These are phyloP conservation scores for Dactylellina haptotyla DNA, from an alignment of 2,329 filamentous ascomycete species.

Conservation along the genomic window DNA sequence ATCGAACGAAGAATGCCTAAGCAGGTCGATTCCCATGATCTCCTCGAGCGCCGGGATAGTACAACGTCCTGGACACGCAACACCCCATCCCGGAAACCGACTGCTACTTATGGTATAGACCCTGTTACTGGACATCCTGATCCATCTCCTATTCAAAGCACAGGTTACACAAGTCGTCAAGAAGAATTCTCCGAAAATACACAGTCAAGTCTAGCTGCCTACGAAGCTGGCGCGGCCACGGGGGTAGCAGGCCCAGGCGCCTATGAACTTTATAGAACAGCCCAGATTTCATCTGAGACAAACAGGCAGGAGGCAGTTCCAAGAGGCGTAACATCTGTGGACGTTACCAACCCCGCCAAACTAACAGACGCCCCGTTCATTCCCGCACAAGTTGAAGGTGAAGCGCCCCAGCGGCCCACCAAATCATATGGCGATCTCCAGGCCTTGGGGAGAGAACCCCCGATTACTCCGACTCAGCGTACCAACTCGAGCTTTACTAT, in stretches of 20 bases:
- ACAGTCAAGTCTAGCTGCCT: slow-evolving; percentile 32
- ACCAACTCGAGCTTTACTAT: slow-evolving; percentile 65
- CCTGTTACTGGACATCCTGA: slow-evolving; percentile 56
- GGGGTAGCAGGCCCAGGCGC: slow-evolving; percentile 52
- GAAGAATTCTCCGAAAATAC: slow-evolving; percentile 5
- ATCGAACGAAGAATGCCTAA: slow-evolving; percentile 56
- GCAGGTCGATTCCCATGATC: slow-evolving; percentile 15
- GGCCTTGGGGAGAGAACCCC: slow-evolving; percentile 25
- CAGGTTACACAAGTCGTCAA: slow-evolving; percentile 4
- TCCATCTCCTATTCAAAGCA: slow-evolving; percentile 18
- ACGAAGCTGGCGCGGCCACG: slow-evolving; percentile 51
- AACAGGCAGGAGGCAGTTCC: slow-evolving; percentile 72
- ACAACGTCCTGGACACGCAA: slow-evolving; percentile 48
- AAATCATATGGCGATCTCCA: slow-evolving; percentile 42
- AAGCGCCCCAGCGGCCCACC: slow-evolving; percentile 19
- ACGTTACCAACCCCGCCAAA: slow-evolving; percentile 39
- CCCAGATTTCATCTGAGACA: slow-evolving; percentile 33
- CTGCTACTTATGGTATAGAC: slow-evolving; percentile 56
- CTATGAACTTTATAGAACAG: slow-evolving; percentile 42
- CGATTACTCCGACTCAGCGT: slow-evolving; percentile 47
- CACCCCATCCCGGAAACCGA: slow-evolving; percentile 56
- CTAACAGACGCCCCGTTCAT: slow-evolving; percentile 51
- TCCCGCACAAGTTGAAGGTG: slow-evolving; percentile 13
- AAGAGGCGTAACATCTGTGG: slow-evolving; percentile 63
- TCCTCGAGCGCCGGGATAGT: slow-evolving; percentile 30